These are phyloP conservation scores for Warburgia ugandensis DNA, from an alignment of 164 flowering plant genomes.

Conservation along the genomic window DNA sequence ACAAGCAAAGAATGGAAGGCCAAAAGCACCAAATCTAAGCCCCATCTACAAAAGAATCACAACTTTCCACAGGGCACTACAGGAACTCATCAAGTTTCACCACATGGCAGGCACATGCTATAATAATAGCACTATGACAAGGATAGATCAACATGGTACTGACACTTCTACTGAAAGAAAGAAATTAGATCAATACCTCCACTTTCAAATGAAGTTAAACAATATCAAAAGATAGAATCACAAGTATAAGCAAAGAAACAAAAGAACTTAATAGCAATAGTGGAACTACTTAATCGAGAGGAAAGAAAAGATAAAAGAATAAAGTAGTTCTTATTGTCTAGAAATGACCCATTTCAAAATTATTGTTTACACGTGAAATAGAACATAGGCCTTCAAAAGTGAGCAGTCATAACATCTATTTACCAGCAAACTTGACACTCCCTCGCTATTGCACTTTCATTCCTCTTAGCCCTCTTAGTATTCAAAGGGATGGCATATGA, in stretches of 20 bases:
- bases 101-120: background rate
- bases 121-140: too few species aligned
- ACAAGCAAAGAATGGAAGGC: background rate
- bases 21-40: background rate
- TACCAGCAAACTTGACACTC: constrained; percentile 18
- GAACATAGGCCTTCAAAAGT: too few species aligned
- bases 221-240: background rate
- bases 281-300: background rate
- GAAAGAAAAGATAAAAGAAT: background rate
- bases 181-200: too few species aligned
- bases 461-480: background rate
- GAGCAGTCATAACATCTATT: background rate
- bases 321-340: background rate
- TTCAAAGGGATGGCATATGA: constrained; percentile 3
- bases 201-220: too few species aligned
- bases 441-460: constrained; percentile 2
- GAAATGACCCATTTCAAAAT: background rate
- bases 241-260: background rate
- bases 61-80: background rate
- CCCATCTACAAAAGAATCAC: background rate
- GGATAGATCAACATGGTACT: too few species aligned
- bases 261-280: background rate
- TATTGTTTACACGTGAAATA: too few species aligned
- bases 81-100: background rate
- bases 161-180: too few species aligned